Evolutionary conservation across 108 stramenopile genomes (phyloP).

Genomic region (Nitzschia sp.): DNA sequence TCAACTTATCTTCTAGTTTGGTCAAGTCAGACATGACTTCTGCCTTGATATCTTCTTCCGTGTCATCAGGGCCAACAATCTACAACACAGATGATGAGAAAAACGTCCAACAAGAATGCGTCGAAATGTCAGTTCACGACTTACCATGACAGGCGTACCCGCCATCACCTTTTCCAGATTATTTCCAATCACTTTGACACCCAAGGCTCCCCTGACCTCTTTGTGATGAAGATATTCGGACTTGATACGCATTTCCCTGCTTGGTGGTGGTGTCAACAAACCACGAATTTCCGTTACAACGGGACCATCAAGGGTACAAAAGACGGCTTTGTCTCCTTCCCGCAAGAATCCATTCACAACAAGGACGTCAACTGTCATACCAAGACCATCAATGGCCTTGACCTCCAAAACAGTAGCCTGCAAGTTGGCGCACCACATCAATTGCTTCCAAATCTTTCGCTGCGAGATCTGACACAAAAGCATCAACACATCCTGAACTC

Average conservation of each 20-base stretch:
- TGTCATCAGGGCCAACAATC: conserved; percentile 93
- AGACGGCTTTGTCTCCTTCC: conserved; percentile 96
- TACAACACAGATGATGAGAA: too few species aligned
- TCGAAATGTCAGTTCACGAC: too few species aligned
- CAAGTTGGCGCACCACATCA: conserved; percentile 94
- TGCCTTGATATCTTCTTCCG: conserved; percentile 97
- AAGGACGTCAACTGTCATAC: conserved; percentile 97
- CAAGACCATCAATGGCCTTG: conserved; percentile 98
- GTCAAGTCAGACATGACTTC: conserved; percentile 96
- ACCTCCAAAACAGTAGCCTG: conserved; percentile 98
- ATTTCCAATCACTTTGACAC: conserved; percentile 97
- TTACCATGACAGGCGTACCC: conserved; percentile 92
- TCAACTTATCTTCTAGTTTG: conserved; percentile 79
- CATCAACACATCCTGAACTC: conserved; percentile 96
- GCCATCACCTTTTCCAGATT: conserved; percentile 97
- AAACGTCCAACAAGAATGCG: not conserved
- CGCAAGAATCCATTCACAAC: conserved; percentile 93
- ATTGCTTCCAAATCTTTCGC: conserved; percentile 83
- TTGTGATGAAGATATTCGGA: conserved; percentile 98
- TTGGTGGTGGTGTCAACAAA: conserved; percentile 96
- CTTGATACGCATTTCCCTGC: conserved; percentile 97
- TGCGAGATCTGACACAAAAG: conserved; percentile 94
- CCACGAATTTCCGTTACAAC: conserved; percentile 97
- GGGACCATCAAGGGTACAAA: conserved; percentile 97
- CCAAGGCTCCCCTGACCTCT: conserved; percentile 93